A percentile compares a stretch with the other conserved stretches of the same genome.
Evolutionary conservation across 2,329 filamentous ascomycete species (phyloP).

Genomic region (Aspergillus vadensis): DNA sequence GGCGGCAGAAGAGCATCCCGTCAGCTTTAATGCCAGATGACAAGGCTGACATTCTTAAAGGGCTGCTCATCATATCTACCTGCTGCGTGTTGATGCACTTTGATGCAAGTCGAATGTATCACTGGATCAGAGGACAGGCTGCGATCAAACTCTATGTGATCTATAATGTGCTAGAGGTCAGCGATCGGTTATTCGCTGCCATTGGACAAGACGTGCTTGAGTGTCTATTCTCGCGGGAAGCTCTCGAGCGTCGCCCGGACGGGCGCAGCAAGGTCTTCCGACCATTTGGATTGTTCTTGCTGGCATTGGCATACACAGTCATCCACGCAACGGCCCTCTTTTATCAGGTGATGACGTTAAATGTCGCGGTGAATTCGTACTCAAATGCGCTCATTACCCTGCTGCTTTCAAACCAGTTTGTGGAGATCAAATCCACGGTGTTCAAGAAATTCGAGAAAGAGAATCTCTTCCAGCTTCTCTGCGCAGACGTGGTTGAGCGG

Average conservation of each 20-base stretch:
- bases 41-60: constrained; percentile 93
- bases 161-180: constrained; percentile 91
- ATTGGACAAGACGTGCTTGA: constrained; percentile 95
- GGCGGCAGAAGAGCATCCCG: constrained; percentile 78
- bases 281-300: constrained; percentile 86
- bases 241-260: constrained; percentile 80
- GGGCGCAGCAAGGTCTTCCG: constrained; percentile 88
- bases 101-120: constrained; percentile 96
- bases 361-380: constrained; percentile 98
- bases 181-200: constrained; percentile 84
- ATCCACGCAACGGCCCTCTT: constrained; percentile 85
- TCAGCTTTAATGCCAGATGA: constrained; percentile 84
- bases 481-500: constrained; percentile 92
- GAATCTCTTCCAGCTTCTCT: constrained; percentile 93
- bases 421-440: constrained; percentile 97
- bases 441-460: constrained; percentile 99
- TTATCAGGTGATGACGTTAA: constrained; percentile 96
- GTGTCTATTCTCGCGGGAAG: constrained; percentile 91
- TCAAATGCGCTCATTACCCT: constrained; percentile 92
- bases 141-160: constrained; percentile 99
- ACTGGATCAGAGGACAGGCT: constrained; percentile 92
- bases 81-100: constrained; percentile 84
- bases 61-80: constrained; percentile 81
- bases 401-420: constrained; percentile 94
- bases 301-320: constrained; percentile 85